Conservation (phyloP, 2,329 filamentous ascomycete genomes). For the Pseudofabraea citricarpa region DNA sequence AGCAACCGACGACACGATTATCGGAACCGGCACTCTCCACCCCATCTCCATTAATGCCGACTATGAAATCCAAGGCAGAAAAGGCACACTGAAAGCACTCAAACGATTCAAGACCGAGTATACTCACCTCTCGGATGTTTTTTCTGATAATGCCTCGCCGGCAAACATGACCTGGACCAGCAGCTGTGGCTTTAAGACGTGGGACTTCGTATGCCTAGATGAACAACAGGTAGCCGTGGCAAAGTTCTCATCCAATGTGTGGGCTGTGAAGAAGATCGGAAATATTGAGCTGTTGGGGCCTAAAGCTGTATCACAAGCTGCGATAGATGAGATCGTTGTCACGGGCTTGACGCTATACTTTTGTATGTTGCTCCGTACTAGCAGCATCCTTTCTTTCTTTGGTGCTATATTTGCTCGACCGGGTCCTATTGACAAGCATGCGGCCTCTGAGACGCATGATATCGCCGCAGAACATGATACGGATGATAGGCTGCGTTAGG, state of each 20-base stretch:
- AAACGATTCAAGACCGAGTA: conserved; percentile 13
- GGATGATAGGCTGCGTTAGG: too few species aligned
- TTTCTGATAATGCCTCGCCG: conserved; percentile 5
- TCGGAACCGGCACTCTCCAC: not conserved
- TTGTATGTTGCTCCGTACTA: conserved; percentile 11
- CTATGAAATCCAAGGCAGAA: conserved; percentile 8
- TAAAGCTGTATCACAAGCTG: conserved; percentile 2
- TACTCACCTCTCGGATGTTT: conserved; percentile 9
- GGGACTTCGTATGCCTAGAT: conserved; percentile 15
- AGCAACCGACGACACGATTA: not conserved
- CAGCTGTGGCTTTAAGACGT: conserved; percentile 9
- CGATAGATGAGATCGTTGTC: conserved; percentile 14
- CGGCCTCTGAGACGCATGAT: not conserved
- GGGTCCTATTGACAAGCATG: not conserved
- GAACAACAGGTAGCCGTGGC: conserved; percentile 9
- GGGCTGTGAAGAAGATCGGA: conserved; percentile 10
- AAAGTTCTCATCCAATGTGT: conserved; percentile 8
- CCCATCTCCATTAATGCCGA: conserved; percentile 9
- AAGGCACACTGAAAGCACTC: conserved; percentile 8
- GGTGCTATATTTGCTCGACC: conserved; percentile 1
- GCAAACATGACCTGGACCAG: conserved; percentile 9
- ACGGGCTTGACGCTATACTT: conserved; percentile 12
- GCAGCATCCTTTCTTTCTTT: conserved; percentile 6
- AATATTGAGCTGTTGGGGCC: conserved; percentile 13
- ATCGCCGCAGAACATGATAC: not conserved